Evolutionary conservation across 2,329 filamentous ascomycete genomes (phyloP).

Genomic region (Fusarium sp.): DNA sequence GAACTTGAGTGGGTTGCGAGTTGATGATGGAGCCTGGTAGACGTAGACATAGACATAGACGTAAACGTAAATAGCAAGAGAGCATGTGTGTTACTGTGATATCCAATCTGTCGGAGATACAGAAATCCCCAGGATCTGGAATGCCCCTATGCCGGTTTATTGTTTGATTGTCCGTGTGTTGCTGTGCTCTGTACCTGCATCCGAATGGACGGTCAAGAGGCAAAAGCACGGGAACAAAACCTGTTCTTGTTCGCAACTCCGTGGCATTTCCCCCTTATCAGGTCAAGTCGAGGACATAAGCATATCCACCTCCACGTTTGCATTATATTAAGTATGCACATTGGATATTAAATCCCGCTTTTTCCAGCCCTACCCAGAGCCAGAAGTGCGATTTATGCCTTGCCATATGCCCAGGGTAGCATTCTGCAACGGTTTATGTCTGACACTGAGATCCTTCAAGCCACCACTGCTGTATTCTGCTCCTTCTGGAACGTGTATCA

Average conservation of each 20-base stretch:
- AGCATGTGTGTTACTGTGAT: not conserved
- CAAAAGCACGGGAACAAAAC: not conserved
- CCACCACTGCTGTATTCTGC: not conserved
- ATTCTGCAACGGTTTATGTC: slow-evolving; percentile 29
- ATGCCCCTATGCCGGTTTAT: slow-evolving; percentile 5
- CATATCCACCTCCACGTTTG: slow-evolving; percentile 30
- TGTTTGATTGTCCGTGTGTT: slow-evolving; percentile 3
- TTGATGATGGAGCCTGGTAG: not conserved
- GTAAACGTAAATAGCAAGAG: not conserved
- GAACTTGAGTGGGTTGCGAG: not conserved
- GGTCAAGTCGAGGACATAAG: not conserved
- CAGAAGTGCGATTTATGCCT: slow-evolving; percentile 10
- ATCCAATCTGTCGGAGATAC: not conserved
- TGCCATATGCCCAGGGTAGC: slow-evolving; percentile 21
- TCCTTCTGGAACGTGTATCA: not conserved
- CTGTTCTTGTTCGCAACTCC: slow-evolving; percentile 6
- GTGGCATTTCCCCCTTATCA: slow-evolving; percentile 8
- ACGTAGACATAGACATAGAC: not conserved
- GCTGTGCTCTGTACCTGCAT: slow-evolving; percentile 18
- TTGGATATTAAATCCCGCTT: slow-evolving; percentile 27
- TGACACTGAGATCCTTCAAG: slow-evolving; percentile 18
- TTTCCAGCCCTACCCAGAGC: slow-evolving; percentile 34
- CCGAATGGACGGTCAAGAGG: not conserved
- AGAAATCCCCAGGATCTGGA: slow-evolving; percentile 3
- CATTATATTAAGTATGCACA: not conserved